phyloP scores from a whole-genome alignment of 257 asterid species.

The Forsythia viridissima region DNA sequence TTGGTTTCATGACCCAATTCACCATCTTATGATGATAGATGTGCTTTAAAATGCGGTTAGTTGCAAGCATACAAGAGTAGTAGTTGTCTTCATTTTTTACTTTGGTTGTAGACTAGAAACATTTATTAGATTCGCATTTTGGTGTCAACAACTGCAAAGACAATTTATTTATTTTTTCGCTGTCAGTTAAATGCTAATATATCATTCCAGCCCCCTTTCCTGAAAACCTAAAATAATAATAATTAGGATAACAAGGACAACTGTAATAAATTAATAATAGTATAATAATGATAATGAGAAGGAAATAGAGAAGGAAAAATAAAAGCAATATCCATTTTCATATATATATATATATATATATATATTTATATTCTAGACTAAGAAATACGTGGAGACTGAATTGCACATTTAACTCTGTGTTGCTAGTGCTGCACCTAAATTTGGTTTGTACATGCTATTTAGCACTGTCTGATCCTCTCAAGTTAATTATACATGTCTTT shows the following conservation, averaged over 20 bases:
- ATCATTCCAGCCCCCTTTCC: not conserved
- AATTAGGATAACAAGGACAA: not conserved
- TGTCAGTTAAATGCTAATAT: not conserved
- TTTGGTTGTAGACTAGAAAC: not conserved
- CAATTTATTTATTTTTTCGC: not conserved
- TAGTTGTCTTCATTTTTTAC: not conserved
- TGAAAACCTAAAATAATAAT: too few species aligned
- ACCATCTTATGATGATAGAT: conserved; percentile 16
- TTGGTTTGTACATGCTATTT: too few species aligned
- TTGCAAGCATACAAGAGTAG: not conserved
- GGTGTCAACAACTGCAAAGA: not conserved
- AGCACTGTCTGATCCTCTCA: not conserved
- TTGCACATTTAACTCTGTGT: too few species aligned
- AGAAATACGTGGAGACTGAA: too few species aligned
- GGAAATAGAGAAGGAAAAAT: not conserved
- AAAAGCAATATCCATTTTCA: not conserved
- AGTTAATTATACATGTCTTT: not conserved
- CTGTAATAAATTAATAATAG: too few species aligned
- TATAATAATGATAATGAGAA: not conserved
- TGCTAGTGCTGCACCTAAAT: too few species aligned
- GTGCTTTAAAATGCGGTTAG: conserved; percentile 2
- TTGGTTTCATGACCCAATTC: conserved; percentile 3
- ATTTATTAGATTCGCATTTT: not conserved
- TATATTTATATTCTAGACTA: too few species aligned
- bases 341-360: too few species aligned